A percentile compares a stretch with the other conserved stretches of the same genome.
These are phyloP conservation scores for Penicillium hesseltinei DNA, from an alignment of 2,329 filamentous ascomycete species.

Conservation along the genomic window DNA sequence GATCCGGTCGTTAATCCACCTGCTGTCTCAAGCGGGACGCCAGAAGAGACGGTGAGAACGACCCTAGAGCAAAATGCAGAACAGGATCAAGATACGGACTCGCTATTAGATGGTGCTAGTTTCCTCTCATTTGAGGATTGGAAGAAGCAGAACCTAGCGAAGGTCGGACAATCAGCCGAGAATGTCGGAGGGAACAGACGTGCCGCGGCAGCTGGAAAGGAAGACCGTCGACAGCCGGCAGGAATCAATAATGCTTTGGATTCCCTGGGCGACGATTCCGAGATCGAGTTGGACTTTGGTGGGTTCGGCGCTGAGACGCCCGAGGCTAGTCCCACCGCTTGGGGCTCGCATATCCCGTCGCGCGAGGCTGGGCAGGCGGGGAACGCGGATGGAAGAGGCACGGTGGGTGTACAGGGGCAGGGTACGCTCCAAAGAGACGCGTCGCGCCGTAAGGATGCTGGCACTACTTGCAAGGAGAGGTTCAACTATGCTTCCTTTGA, in stretches of 20 bases:
- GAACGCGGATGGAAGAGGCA: background rate
- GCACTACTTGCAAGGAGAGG: slow-evolving; percentile 94
- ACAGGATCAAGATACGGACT: slow-evolving; percentile 60
- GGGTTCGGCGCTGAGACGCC: slow-evolving; percentile 56
- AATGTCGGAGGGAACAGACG: slow-evolving; percentile 60
- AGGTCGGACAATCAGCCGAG: slow-evolving; percentile 74
- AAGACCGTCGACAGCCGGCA: slow-evolving; percentile 46
- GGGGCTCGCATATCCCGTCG: slow-evolving; percentile 30
- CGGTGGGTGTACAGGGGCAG: slow-evolving; percentile 38
- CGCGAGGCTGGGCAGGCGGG: slow-evolving; percentile 18
- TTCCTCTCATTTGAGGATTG: slow-evolving; percentile 98
- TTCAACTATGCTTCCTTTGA: slow-evolving; percentile 98
- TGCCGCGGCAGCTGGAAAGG: slow-evolving; percentile 49
- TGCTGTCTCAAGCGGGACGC: background rate
- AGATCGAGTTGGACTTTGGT: slow-evolving; percentile 73
- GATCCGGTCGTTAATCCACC: background rate
- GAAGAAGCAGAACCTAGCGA: slow-evolving; percentile 89
- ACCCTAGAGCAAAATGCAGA: slow-evolving; percentile 15
- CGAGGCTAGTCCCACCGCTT: slow-evolving; percentile 34
- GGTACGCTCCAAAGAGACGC: slow-evolving; percentile 52
- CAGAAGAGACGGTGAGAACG: background rate
- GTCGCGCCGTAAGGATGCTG: slow-evolving; percentile 82
- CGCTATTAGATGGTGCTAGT: slow-evolving; percentile 68
- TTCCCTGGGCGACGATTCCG: slow-evolving; percentile 79
- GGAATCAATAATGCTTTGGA: slow-evolving; percentile 69